Base-by-base conservation (phyloP, 805 yeast genomes). In the Ogataea dorogensis region DNA sequence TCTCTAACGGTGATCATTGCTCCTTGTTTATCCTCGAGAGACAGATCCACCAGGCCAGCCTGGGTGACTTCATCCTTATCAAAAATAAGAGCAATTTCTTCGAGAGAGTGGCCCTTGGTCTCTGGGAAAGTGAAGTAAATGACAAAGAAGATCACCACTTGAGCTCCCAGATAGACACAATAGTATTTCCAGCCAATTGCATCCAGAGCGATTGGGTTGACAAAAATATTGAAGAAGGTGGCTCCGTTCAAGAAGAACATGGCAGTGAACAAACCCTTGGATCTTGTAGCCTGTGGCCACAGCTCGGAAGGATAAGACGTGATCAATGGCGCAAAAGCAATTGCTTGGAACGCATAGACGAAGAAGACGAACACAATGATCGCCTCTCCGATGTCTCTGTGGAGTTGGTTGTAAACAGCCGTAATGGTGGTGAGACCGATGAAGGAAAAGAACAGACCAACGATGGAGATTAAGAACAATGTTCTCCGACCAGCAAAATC, bases 21-120 rank as follows among this genome's bases (percentile, higher is more conserved):
- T 16, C 21, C 13, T 11, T 23, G 12, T 17, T 38, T 38, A 7
- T 33, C 38, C 15, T 18, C 25, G 15, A 33, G 25, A 16, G 35
- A 36, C 8, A 31, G 9, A 12, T 27, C 38, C 4, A 19, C 25
- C 33, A 40, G 28, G 16, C 42, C 37, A 10, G 39, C 38, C 34
- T 44, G 43, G 17, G 49, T 44, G 18, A 32, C 16, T 29, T 34
- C 40, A 31, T 42, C 75, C 61, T 72, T 72, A 54, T 81, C 81
- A 32, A 67, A 70, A 39, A 70, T 68, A 40, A 67, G 61, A 47
- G 67, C 81, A 41, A 80, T 74, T 51, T 78, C 80, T 46, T 76
- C 80, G 56, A 73, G 68, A 13, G 75, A 65, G 58, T 73, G 69
- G 11, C 80, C 80, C 61, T 73, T 77, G n/a, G 86, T 80, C 60